Evolutionary conservation across 768 basidiomycete species (phyloP).

Genomic region (Hygrocybe punicea): DNA sequence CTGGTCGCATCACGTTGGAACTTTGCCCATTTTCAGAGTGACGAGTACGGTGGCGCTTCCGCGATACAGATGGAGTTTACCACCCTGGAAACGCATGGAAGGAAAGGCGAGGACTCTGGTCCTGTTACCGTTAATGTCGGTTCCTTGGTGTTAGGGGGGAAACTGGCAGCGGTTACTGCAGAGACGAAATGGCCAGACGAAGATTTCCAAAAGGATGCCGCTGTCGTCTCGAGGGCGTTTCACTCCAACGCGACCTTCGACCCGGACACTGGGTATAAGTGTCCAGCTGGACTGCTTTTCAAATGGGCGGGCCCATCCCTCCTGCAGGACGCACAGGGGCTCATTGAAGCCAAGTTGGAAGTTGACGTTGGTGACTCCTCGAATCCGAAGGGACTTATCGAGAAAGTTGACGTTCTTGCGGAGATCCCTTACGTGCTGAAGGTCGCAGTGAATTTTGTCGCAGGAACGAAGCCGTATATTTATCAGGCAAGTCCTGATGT

Average conservation of each 20-base stretch:
- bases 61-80: conserved; percentile 96
- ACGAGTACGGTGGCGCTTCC: conserved; percentile 67
- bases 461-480: conserved; percentile 90
- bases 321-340: conserved; percentile 47
- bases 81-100: conserved; percentile 76
- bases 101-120: conserved; percentile 74
- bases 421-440: conserved; percentile 93
- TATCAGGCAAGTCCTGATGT: conserved; percentile 66
- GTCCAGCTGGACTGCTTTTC: conserved; percentile 65
- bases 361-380: conserved; percentile 57
- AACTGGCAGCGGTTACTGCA: conserved; percentile 71
- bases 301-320: conserved; percentile 77
- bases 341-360: conserved; percentile 52
- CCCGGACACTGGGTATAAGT: conserved; percentile 75
- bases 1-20: conserved; percentile 93
- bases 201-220: conserved; percentile 39
- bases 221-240: conserved; percentile 59
- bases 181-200: conserved; percentile 77
- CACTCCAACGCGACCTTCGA: conserved; percentile 65
- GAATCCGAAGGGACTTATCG: conserved; percentile 71
- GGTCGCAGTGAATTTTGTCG: conserved; percentile 88
- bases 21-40: conserved; percentile 87
- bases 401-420: conserved; percentile 92
- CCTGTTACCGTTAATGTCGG: conserved; percentile 85
- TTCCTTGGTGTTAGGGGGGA: conserved; percentile 74